Percentiles rank a stretch among this genome's conserved stretches.
phyloP scores from a whole-genome alignment of 164 flowering plant genomes.

The grape (Vitis vinifera) region DNA sequence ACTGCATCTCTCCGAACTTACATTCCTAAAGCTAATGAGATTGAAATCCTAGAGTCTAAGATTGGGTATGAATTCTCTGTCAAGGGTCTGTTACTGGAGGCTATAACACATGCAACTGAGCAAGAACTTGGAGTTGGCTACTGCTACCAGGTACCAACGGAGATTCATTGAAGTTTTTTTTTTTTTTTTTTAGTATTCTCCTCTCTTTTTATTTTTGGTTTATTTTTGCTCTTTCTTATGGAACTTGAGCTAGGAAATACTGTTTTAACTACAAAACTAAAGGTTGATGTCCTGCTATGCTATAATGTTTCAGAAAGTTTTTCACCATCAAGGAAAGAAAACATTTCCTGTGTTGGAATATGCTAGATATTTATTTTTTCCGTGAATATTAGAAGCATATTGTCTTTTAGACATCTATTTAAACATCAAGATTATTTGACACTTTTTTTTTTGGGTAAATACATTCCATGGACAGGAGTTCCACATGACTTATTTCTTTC shows the following conservation, averaged over 20 bases:
- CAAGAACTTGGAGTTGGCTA: slow-evolving; percentile 57
- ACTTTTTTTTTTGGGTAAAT: too few relatives aligned
- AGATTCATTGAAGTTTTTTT: background rate
- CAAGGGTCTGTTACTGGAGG: slow-evolving; percentile 82
- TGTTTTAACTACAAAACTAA: too few relatives aligned
- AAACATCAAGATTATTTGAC: too few relatives aligned
- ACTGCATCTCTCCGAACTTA: slow-evolving; percentile 50
- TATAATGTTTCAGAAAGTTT: background rate
- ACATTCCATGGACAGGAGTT: background rate
- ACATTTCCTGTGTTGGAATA: background rate
- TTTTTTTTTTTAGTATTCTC: background rate
- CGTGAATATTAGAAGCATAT: too few relatives aligned
- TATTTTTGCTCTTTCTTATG: too few relatives aligned
- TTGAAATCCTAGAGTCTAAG: slow-evolving; percentile 59
- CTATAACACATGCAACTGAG: slow-evolving; percentile 76
- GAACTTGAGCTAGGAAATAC: too few relatives aligned
- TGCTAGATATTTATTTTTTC: too few relatives aligned
- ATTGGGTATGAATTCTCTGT: slow-evolving; percentile 54
- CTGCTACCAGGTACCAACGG: slow-evolving; percentile 66
- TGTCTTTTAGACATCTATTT: too few relatives aligned
- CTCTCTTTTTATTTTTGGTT: background rate
- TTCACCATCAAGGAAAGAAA: background rate
- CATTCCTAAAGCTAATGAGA: slow-evolving; percentile 41
- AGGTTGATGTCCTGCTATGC: background rate
- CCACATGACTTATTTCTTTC: background rate